A percentile compares a stretch with the other conserved stretches of the same genome.
phyloP scores from a whole-genome alignment of 768 basidiomycete genomes.

The Leccinum sublutescens region DNA sequence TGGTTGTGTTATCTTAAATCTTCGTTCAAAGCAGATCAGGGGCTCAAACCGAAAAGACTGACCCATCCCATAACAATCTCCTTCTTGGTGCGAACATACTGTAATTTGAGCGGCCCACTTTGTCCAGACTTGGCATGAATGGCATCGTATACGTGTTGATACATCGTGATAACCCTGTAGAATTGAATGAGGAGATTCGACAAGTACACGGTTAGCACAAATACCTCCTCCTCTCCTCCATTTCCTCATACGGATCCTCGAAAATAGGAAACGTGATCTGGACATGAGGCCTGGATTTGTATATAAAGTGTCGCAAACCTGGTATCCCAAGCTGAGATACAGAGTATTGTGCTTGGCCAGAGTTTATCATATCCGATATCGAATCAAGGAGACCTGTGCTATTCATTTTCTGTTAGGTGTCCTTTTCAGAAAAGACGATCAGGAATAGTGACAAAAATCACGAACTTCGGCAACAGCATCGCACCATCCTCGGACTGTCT shows the following conservation, averaged over 20 bases:
- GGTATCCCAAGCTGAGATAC: constrained; percentile 81
- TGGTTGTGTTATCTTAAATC: constrained; percentile 77
- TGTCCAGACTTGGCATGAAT: constrained; percentile 91
- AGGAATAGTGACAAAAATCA: background rate
- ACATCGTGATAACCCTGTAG: constrained; percentile 75
- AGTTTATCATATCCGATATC: constrained; percentile 46
- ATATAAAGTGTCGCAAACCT: constrained; percentile 90
- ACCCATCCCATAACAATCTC: constrained; percentile 97
- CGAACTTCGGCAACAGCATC: constrained; percentile 59
- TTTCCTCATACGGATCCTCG: constrained; percentile 77
- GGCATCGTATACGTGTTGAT: constrained; percentile 84
- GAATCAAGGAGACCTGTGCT: constrained; percentile 54
- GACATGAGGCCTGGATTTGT: constrained; percentile 87
- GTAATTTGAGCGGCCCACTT: constrained; percentile 75
- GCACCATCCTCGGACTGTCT: constrained; percentile 77
- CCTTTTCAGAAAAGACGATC: background rate
- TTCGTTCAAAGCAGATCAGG: background rate
- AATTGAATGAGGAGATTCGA: constrained; percentile 7
- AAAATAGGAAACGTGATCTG: constrained; percentile 86
- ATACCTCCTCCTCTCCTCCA: constrained; percentile 60
- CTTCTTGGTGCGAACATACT: constrained; percentile 80
- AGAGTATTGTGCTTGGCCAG: constrained; percentile 59
- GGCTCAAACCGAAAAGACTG: constrained; percentile 25
- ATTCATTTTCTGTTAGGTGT: constrained; percentile 54
- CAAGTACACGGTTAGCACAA: constrained; percentile 7